Conservation (phyloP, 1,284 basidiomycete species). For the Leccinum idahoense region DNA sequence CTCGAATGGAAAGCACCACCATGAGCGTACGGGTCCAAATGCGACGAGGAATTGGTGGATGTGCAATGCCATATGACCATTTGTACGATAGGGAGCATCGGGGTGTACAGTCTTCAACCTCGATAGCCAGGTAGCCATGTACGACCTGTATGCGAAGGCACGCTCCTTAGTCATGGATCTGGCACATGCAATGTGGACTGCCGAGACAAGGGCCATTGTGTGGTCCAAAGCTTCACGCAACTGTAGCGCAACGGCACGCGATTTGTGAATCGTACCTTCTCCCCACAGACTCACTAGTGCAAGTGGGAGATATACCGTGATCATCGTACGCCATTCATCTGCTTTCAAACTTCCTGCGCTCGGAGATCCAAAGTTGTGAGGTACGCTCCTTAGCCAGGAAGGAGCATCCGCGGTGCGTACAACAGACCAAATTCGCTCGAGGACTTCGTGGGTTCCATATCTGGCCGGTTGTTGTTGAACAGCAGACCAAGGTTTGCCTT, state of each 20-base stretch:
- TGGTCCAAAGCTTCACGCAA: constrained; percentile 1
- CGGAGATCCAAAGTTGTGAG: constrained; percentile 2
- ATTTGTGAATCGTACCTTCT: constrained; percentile 1
- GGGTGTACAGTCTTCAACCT: constrained; percentile 2
- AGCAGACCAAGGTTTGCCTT: neutral
- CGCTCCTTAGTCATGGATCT: neutral
- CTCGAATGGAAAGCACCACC: constrained; percentile 12
- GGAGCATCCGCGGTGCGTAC: neutral
- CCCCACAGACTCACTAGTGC: constrained; percentile 6
- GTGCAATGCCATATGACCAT: constrained; percentile 7
- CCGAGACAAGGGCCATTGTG: constrained; percentile 7
- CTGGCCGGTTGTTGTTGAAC: neutral
- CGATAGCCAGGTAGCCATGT: neutral
- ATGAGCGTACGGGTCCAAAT: constrained; percentile 3
- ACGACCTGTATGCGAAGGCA: neutral
- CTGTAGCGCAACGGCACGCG: neutral
- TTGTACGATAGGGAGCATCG: neutral
- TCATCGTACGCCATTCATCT: constrained; percentile 5
- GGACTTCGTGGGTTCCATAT: constrained; percentile 1
- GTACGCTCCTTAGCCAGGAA: constrained; percentile 3
- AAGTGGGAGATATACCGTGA: constrained; percentile 5
- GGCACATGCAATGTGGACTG: constrained; percentile 3
- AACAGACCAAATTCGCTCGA: neutral
- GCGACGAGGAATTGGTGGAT: constrained; percentile 1
- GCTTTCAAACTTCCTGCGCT: constrained; percentile 1